Evolutionary conservation across 305 asterid species (phyloP), one percentile per base, ranked within the genome.

Genomic region (Rubia balearica): DNA sequence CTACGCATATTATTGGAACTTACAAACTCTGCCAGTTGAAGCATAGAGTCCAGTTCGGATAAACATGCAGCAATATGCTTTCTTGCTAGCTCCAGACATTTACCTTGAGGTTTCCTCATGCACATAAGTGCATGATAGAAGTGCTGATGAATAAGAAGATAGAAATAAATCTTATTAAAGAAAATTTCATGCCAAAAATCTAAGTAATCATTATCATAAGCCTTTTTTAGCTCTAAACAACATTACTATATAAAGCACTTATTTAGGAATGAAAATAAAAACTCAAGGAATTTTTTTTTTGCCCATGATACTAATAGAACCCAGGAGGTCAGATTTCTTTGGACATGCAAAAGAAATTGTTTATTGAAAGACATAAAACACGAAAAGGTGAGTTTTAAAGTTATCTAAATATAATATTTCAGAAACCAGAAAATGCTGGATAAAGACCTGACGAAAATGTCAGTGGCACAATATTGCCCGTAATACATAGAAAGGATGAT

Each of bases 71-170:
- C 67, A 21, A 91, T 85, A 79, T 94, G 99, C 74, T 91, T 94
- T 85, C 89, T 87, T n/a, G 97, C 96, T 81, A 89, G 81, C 81
- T 94, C 97, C 84, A 94, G 78, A 62, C 97, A 98, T 94, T 81
- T 91, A 77, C 99, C 96, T 85, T 91, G 99, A 77, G 95, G 95
- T 79, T 88, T 84, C 96, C 95, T 84, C 93, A 89, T 78, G 69
- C 89, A 87, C 64, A 85, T 83, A 49, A 91, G 71, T 76, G 85
- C 88, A 75, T 88, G 99, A 82, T 89, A 89, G 75, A 89, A 87
- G 85, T 91, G 96, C 99, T 94, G 96, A 70, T 79, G 67, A 75
- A 73, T 79, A 53, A 72, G 40, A 48, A 62, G 51, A 56, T 46
- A 42, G 53, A 66, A 61, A 43, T 33, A 71, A 57, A 67, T 45